A percentile compares a stretch with the other conserved stretches of the same genome.
These are phyloP conservation scores for Colletotrichum destructivum DNA, from an alignment of 2,329 filamentous ascomycete species.

Conservation along the genomic window DNA sequence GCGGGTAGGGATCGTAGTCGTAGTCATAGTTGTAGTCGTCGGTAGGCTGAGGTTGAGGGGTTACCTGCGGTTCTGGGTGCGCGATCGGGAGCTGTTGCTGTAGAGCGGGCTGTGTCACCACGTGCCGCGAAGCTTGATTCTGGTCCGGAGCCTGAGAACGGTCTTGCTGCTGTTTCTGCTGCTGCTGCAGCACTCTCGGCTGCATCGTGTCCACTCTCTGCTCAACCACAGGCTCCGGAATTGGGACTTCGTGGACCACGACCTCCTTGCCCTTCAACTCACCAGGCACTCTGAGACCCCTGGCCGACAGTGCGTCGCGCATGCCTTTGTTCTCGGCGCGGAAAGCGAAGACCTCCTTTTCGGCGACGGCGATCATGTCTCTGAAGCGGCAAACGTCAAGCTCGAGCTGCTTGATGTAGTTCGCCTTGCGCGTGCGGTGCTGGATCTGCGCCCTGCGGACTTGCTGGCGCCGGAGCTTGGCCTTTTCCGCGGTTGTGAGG, in stretches of 20 bases:
- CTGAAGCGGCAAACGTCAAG: constrained; percentile 64
- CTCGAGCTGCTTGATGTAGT: constrained; percentile 70
- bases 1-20: constrained; percentile 36
- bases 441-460: constrained; percentile 69
- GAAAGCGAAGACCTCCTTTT: constrained; percentile 57
- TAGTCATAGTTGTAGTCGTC: not conserved
- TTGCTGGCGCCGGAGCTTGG: constrained; percentile 64
- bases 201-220: not conserved
- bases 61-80: constrained; percentile 27
- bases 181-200: constrained; percentile 3
- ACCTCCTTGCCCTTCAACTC: constrained; percentile 20
- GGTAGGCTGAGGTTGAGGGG: constrained; percentile 7
- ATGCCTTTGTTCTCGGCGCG: constrained; percentile 62
- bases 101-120: constrained; percentile 6
- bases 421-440: constrained; percentile 70
- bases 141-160: not conserved
- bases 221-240: not conserved
- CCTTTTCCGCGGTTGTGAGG: constrained; percentile 49
- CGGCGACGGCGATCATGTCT: constrained; percentile 60
- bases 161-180: constrained; percentile 6
- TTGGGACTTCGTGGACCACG: not conserved
- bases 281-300: constrained; percentile 41
- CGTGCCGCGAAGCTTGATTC: not conserved
- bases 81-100: constrained; percentile 23
- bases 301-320: constrained; percentile 50